phyloP scores from a whole-genome alignment of 495 filamentous ascomycete species.

The Aspergillus ellipticus region DNA sequence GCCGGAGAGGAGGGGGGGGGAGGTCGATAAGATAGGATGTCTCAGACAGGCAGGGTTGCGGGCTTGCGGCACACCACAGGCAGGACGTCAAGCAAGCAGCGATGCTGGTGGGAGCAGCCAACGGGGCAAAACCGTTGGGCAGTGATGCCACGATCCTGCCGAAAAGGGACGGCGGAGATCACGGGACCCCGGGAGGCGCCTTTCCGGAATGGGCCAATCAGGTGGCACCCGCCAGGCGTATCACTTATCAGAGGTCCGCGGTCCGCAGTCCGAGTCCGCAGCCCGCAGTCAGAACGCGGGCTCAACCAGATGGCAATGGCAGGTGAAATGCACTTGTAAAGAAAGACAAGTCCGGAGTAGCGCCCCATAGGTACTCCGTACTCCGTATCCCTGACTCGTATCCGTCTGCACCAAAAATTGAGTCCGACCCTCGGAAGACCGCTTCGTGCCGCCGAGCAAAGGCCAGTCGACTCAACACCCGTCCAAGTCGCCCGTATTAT shows the following conservation, averaged over 20 bases:
- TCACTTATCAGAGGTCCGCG: too few relatives aligned
- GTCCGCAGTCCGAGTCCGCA: too few relatives aligned
- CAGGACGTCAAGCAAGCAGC: background rate
- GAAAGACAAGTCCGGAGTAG: background rate
- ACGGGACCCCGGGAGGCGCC: constrained; percentile 8
- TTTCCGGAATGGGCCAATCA: constrained; percentile 4
- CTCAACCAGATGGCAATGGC: background rate
- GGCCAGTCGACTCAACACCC: too few relatives aligned
- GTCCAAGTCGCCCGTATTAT: too few relatives aligned
- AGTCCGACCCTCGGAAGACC: too few relatives aligned
- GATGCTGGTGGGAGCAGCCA: background rate
- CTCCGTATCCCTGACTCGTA: too few relatives aligned
- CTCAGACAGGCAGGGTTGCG: background rate
- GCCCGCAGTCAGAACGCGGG: background rate
- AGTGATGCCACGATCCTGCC: background rate
- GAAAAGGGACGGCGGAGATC: constrained; percentile 1
- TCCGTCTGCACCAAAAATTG: too few relatives aligned
- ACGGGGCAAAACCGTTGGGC: too few relatives aligned
- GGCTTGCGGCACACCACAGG: background rate
- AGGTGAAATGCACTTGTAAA: too few relatives aligned
- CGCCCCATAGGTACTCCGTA: background rate
- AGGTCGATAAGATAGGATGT: constrained; percentile 12
- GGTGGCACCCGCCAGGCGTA: too few relatives aligned
- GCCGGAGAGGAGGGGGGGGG: background rate
- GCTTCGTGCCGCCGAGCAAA: too few relatives aligned